A percentile compares a stretch with the other conserved stretches of the same genome.
Evolutionary conservation across 495 filamentous ascomycete species (phyloP).

Genomic region (Astrocystis sublimbata): DNA sequence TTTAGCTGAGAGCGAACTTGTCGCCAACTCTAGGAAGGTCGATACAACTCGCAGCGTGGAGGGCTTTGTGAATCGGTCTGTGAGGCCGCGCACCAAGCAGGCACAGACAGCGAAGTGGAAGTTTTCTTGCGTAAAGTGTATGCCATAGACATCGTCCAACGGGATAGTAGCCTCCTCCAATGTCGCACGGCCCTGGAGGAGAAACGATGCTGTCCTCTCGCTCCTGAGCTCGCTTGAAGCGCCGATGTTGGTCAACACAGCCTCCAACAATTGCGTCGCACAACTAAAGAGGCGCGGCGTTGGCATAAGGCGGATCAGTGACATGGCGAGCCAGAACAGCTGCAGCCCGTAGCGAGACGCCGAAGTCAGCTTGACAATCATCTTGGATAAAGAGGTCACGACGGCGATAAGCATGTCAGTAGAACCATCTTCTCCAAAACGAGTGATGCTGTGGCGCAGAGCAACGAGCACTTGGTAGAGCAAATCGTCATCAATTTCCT

Average conservation of each 20-base stretch:
- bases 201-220: conserved; percentile 56
- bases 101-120: conserved; percentile 65
- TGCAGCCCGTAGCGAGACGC: conserved; percentile 66
- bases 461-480: conserved; percentile 69
- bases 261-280: conserved; percentile 61
- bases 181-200: conserved; percentile 56
- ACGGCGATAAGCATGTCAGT: conserved; percentile 68
- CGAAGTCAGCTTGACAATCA: conserved; percentile 65
- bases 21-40: conserved; percentile 61
- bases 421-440: conserved; percentile 60
- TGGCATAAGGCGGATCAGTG: conserved; percentile 62
- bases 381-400: conserved; percentile 63
- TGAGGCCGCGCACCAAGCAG: conserved; percentile 60
- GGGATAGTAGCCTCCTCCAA: conserved; percentile 59
- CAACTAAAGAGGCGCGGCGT: conserved; percentile 59
- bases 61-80: conserved; percentile 57
- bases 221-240: conserved; percentile 56
- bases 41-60: conserved; percentile 57
- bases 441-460: conserved; percentile 57
- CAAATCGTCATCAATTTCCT: conserved; percentile 68
- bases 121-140: conserved; percentile 61
- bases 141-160: conserved; percentile 62
- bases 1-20: conserved; percentile 31
- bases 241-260: conserved; percentile 60
- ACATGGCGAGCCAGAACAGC: conserved; percentile 67